Base-by-base conservation (phyloP, 768 basidiomycete species). In the Pulveroboletus ravenelii region DNA sequence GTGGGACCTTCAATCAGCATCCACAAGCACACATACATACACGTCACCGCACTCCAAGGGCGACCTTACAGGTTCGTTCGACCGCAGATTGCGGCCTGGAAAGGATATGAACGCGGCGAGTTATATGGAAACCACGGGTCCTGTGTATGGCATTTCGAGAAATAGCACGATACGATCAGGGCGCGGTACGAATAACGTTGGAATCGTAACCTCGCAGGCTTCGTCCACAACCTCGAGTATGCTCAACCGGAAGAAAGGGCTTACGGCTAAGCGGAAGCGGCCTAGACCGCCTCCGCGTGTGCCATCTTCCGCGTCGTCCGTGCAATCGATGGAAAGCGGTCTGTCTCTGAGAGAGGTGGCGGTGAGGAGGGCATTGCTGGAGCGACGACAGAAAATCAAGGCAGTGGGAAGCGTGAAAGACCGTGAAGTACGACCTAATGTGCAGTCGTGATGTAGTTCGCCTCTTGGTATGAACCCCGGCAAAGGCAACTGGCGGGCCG, bases 251-350 rank as follows among this genome's bases (percentile, higher is more conserved):
- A 63, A 55, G 35, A 62, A 55, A 35, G 62, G 60, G 2, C 48
- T 59, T 6, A 43, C 38, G 25, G 53, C 44, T 0, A 48, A 48
- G 42, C 55, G 57, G 35, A 64, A 55, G 47, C 57, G 57, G 23
- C 64, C 65, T 4, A 50, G 39, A 41, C 53, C 41, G 7, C 56
- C 54, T 10, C 29, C 47, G 12, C 66, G 64, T 9, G 57, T 49
- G 15, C 51, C 60, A 8, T 68, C 66, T 3, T 65, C 54, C 2
- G 58, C 67, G 5, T 66, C 64, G 8, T 66, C 65, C 0, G 47
- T 64, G 29, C 54, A 58, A 41, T 64, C 66, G 17, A 18, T 56
- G 5, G 64, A 57, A 36, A 58, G 63, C 25, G 49, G 48, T 27
- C 6, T 62, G 10, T 66, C 65, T 17, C 39, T 37, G 15, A 58